Evolutionary conservation across 345 rosid genomes (phyloP).

Genomic region (Citrus inodora): DNA sequence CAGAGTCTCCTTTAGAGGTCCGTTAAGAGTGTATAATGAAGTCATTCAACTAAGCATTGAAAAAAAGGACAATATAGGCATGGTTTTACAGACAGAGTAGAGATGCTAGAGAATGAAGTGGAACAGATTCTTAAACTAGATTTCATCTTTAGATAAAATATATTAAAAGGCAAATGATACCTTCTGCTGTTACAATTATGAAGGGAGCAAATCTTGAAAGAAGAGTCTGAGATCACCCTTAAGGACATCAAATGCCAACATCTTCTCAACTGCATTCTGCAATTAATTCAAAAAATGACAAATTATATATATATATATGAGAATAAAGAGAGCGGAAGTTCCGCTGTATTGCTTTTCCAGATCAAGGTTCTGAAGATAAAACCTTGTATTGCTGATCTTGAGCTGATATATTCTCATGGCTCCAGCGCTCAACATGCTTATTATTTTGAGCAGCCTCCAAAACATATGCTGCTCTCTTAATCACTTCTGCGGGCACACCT

Average conservation of each 20-base stretch:
- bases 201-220: conserved; percentile 52
- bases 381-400: conserved; percentile 77
- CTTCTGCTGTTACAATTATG: conserved; percentile 19
- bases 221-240: conserved; percentile 56
- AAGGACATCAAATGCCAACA: conserved; percentile 54
- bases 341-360: neutral
- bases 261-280: conserved; percentile 73
- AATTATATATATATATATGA: neutral
- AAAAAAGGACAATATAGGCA: neutral
- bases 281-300: neutral
- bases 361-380: conserved; percentile 1
- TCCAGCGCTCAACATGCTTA: conserved; percentile 43
- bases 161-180: neutral
- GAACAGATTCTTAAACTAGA: neutral
- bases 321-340: neutral
- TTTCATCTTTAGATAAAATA: neutral
- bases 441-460: conserved; percentile 51
- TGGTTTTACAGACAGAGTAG: neutral
- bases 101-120: neutral
- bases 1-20: neutral
- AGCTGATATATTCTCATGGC: conserved; percentile 51
- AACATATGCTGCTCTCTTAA: conserved; percentile 68
- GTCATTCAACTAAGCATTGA: neutral
- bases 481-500: conserved; percentile 85
- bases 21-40: neutral